phyloP scores from a whole-genome alignment of 164 flowering plant species.

The Vitis vinifera region DNA sequence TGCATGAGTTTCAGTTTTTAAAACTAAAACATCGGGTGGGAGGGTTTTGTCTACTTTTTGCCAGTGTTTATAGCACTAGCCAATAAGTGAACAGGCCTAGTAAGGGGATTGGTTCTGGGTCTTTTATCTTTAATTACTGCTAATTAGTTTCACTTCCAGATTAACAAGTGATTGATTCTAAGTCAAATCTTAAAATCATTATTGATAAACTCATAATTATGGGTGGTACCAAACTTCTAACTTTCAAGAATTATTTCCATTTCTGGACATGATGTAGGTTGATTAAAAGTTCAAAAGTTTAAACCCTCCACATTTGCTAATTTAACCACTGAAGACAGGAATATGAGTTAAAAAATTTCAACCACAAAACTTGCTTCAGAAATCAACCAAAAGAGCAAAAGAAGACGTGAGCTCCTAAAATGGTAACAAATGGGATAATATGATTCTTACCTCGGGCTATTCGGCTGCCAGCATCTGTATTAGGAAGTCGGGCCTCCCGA shows the following conservation, averaged over 20 bases:
- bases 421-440: not conserved
- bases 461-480: conserved; percentile 29
- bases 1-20: not conserved
- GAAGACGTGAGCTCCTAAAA: not conserved
- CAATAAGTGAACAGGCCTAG: not conserved
- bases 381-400: not conserved
- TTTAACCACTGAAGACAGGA: not conserved
- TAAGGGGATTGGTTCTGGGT: not conserved
- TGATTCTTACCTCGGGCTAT: conserved; percentile 55
- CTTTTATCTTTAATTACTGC: not conserved
- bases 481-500: conserved; percentile 31
- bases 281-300: not conserved
- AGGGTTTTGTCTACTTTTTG: not conserved
- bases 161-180: not conserved
- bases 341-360: not conserved
- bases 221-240: not conserved
- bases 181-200: not conserved
- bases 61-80: no score
- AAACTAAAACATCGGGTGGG: not conserved
- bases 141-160: not conserved
- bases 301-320: not conserved
- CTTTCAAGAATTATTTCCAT: not conserved
- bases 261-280: not conserved
- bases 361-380: not conserved
- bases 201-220: no score